These are phyloP conservation scores for Ceratobasidium sp. DNA, from an alignment of 1,284 basidiomycete genomes.

Conservation along the genomic window DNA sequence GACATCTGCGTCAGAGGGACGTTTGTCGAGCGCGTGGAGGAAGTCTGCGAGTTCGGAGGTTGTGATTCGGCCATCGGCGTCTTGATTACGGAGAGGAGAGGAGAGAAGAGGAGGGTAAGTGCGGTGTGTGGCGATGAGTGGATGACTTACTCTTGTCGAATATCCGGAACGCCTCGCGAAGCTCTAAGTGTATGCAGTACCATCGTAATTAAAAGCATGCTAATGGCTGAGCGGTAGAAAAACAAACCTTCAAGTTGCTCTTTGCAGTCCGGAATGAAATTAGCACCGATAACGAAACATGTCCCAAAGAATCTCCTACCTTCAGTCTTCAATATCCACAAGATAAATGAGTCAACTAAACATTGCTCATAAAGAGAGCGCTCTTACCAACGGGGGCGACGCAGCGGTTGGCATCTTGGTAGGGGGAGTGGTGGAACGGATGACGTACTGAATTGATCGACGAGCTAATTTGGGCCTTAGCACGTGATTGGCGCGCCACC, in stretches of 20 bases:
- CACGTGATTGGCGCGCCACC: too few species aligned
- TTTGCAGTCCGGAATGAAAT: constrained; percentile 2
- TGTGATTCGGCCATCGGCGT: constrained; percentile 73
- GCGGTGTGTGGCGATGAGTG: constrained; percentile 1
- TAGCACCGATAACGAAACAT: not conserved
- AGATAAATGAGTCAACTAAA: too few species aligned
- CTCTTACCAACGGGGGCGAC: not conserved
- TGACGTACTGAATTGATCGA: too few species aligned
- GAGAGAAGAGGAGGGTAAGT: not conserved
- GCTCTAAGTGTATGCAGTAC: constrained; percentile 57
- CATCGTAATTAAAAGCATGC: not conserved
- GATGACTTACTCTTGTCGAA: constrained; percentile 67
- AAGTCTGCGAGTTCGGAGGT: constrained; percentile 72
- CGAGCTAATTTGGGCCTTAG: too few species aligned
- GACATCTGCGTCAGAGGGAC: constrained; percentile 71
- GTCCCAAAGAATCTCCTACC: not conserved
- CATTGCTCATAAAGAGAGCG: not conserved
- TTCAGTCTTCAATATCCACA: not conserved
- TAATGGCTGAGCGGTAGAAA: not conserved
- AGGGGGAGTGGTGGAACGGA: too few species aligned
- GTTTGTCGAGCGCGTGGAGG: constrained; percentile 72
- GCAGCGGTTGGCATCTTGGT: not conserved
- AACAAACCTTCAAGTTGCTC: constrained; percentile 27
- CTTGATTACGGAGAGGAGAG: constrained; percentile 56
- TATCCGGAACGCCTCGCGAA: constrained; percentile 73